These are phyloP conservation scores for Cladosporium phlei DNA, from an alignment of 2,329 filamentous ascomycete species.

Conservation along the genomic window DNA sequence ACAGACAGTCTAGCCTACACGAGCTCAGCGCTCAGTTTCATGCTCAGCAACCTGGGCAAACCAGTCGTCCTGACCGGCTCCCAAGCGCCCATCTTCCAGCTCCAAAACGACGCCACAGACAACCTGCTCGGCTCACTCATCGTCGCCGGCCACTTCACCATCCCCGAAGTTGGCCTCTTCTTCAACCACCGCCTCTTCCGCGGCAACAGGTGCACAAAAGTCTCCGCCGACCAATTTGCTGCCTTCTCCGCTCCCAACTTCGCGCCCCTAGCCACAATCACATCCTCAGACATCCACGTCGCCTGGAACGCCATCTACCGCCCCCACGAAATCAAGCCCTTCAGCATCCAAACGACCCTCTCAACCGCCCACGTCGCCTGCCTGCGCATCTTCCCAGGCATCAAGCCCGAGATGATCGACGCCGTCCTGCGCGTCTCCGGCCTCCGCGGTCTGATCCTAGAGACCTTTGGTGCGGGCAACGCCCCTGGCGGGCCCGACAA, in stretches of 20 bases:
- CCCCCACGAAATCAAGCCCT: constrained; percentile 50
- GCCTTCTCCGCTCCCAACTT: constrained; percentile 88
- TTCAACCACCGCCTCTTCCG: constrained; percentile 89
- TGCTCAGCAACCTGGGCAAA: constrained; percentile 86
- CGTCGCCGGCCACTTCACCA: constrained; percentile 85
- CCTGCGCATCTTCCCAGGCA: constrained; percentile 84
- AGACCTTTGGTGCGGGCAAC: constrained; percentile 92
- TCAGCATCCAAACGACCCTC: constrained; percentile 53
- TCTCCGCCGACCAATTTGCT: constrained; percentile 78
- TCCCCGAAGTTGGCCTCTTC: constrained; percentile 89
- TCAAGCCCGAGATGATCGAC: constrained; percentile 84
- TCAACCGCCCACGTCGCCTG: constrained; percentile 88
- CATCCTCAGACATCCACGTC: constrained; percentile 59
- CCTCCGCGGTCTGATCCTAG: constrained; percentile 75
- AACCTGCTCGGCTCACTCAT: constrained; percentile 85
- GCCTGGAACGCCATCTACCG: constrained; percentile 73
- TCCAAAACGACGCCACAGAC: constrained; percentile 87
- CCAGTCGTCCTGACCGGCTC: constrained; percentile 75
- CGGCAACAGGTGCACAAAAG: constrained; percentile 82
- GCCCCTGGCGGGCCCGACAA: constrained; percentile 78
- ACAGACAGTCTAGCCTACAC: constrained; percentile 87
- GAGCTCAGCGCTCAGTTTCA: constrained; percentile 84
- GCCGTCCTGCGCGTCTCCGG: constrained; percentile 72
- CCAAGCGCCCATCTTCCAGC: constrained; percentile 75
- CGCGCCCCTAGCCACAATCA: constrained; percentile 71